phyloP scores from a whole-genome alignment of 208 protist species.

The Leptomonas seymouri region DNA sequence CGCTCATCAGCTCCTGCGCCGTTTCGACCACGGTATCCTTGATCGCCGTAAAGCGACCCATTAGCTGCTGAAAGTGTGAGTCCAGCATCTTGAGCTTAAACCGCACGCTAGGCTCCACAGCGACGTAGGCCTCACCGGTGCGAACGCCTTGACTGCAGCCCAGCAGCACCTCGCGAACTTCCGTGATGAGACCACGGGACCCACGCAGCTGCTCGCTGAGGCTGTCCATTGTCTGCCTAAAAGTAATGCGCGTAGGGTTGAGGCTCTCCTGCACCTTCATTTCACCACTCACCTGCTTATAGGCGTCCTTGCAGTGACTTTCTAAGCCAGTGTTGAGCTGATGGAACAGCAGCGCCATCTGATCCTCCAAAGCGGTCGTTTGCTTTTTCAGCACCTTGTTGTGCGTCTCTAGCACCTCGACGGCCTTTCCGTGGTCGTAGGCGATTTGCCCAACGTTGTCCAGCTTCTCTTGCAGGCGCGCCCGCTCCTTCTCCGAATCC shows the following conservation, averaged over 20 bases:
- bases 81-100: slow-evolving; percentile 92
- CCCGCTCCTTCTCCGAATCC: slow-evolving; percentile 69
- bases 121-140: slow-evolving; percentile 72
- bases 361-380: slow-evolving; percentile 85
- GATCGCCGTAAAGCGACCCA: slow-evolving; percentile 81
- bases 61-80: slow-evolving; percentile 89
- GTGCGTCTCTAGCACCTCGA: slow-evolving; percentile 86
- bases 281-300: slow-evolving; percentile 72
- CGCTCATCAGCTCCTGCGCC: slow-evolving; percentile 85
- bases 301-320: slow-evolving; percentile 73
- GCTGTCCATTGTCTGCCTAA: slow-evolving; percentile 92
- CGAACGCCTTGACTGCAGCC: slow-evolving; percentile 42
- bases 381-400: slow-evolving; percentile 84
- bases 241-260: slow-evolving; percentile 73
- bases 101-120: slow-evolving; percentile 84
- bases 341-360: slow-evolving; percentile 92
- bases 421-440: slow-evolving; percentile 75
- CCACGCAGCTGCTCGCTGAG: slow-evolving; percentile 81
- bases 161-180: slow-evolving; percentile 73
- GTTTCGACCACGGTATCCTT: slow-evolving; percentile 88
- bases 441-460: slow-evolving; percentile 79
- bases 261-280: slow-evolving; percentile 83
- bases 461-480: slow-evolving; percentile 68
- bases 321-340: slow-evolving; percentile 86
- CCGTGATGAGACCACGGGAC: slow-evolving; percentile 74